A percentile compares a stretch with the other conserved stretches of the same genome.
Conservation (phyloP, 2,329 filamentous ascomycete species). For the Colletotrichum destructivum region DNA sequence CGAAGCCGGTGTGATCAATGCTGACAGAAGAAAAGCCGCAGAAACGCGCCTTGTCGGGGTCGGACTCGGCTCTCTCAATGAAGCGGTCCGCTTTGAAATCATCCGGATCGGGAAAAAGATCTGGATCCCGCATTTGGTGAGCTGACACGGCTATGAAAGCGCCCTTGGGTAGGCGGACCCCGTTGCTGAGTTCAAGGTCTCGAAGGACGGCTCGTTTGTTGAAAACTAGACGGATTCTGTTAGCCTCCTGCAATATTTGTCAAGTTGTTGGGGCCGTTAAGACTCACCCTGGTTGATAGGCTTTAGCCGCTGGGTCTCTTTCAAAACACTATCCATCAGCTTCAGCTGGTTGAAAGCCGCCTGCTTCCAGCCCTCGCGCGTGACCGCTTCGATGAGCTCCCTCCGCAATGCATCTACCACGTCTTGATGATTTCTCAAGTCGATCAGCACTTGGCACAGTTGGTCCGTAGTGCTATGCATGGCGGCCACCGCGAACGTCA, state of each 20-base stretch:
- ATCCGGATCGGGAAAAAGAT: not conserved
- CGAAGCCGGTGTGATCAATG: slow-evolving; percentile 23
- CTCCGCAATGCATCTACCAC: slow-evolving; percentile 5
- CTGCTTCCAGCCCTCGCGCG: slow-evolving; percentile 11
- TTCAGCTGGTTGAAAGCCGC: slow-evolving; percentile 13
- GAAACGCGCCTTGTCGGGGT: not conserved
- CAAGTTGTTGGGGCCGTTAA: not conserved
- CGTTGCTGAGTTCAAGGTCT: slow-evolving; percentile 4
- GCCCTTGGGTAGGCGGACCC: slow-evolving; percentile 1
- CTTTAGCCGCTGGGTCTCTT: slow-evolving; percentile 20
- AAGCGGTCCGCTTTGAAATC: slow-evolving; percentile 24
- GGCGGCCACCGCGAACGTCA: slow-evolving; percentile 15
- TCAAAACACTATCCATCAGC: slow-evolving; percentile 25
- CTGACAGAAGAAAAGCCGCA: slow-evolving; percentile 11
- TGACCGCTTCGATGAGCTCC: not conserved
- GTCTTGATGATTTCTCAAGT: slow-evolving; percentile 7
- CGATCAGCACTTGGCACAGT: not conserved
- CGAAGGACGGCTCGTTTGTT: not conserved
- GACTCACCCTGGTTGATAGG: slow-evolving; percentile 11
- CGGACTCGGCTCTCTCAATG: not conserved
- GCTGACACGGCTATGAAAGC: slow-evolving; percentile 1
- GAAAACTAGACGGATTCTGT: not conserved
- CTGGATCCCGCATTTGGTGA: slow-evolving; percentile 20
- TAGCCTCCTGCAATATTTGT: not conserved
- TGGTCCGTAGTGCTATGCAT: slow-evolving; percentile 22